Conservation (phyloP, 1,284 basidiomycete genomes). For the Trichosporon sp. region DNA sequence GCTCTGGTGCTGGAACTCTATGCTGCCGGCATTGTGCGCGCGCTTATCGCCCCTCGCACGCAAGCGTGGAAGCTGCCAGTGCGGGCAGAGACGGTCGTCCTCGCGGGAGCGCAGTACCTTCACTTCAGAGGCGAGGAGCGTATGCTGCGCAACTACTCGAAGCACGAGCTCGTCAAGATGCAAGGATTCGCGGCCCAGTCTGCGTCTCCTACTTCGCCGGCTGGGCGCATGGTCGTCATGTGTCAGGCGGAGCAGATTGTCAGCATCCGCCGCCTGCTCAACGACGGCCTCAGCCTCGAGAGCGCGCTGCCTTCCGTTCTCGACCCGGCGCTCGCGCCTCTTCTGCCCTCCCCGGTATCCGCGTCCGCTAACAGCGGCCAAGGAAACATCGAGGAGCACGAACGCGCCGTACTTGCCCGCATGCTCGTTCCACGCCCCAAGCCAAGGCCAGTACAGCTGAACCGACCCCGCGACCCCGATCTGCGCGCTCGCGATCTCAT, state of each 20-base stretch:
- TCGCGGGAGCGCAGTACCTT: constrained; percentile 88
- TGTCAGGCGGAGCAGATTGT: constrained; percentile 77
- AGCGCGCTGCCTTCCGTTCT: constrained; percentile 57
- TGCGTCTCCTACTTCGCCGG: constrained; percentile 25
- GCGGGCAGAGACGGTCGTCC: constrained; percentile 70
- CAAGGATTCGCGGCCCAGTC: constrained; percentile 67
- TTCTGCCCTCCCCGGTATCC: constrained; percentile 4
- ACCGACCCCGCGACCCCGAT: constrained; percentile 41
- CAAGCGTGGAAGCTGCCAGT: constrained; percentile 81
- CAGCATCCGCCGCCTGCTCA: constrained; percentile 71
- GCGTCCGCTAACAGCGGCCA: not conserved
- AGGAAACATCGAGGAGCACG: not conserved
- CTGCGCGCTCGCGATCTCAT: constrained; percentile 63
- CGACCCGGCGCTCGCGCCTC: not conserved
- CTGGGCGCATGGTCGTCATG: constrained; percentile 73
- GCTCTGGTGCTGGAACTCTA: constrained; percentile 75
- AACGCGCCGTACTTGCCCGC: constrained; percentile 5
- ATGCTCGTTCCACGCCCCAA: constrained; percentile 27
- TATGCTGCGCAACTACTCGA: constrained; percentile 68
- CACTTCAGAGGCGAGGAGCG: constrained; percentile 54
- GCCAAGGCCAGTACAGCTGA: constrained; percentile 21
- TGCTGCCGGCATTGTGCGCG: constrained; percentile 70
- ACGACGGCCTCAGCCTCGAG: constrained; percentile 82
- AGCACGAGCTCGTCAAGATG: constrained; percentile 82
- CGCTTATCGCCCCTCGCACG: constrained; percentile 75